Percentiles rank a stretch among this genome's conserved stretches.
These are phyloP conservation scores for Trichoderma endophyticum DNA, from an alignment of 2,329 filamentous ascomycete genomes.

Conservation along the genomic window DNA sequence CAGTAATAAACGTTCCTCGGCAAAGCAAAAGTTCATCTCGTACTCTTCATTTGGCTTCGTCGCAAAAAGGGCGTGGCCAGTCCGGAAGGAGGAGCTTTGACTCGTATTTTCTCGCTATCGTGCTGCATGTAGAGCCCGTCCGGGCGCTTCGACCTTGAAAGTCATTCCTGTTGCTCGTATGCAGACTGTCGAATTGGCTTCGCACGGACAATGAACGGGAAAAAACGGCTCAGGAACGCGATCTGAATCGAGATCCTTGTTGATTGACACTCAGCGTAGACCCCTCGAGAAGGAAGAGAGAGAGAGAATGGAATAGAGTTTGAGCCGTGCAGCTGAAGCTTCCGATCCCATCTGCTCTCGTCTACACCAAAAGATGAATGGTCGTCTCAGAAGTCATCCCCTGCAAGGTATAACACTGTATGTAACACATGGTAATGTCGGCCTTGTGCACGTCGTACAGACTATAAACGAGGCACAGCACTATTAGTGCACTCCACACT, in stretches of 20 bases:
- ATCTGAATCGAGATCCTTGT: background rate
- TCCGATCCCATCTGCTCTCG: background rate
- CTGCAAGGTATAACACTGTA: background rate
- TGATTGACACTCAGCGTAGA: background rate
- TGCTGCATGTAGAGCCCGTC: background rate
- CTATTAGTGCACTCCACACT: background rate
- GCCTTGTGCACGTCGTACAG: background rate
- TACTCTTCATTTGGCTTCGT: background rate
- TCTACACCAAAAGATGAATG: background rate
- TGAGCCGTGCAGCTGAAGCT: background rate
- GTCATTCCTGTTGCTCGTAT: background rate
- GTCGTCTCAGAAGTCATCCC: background rate
- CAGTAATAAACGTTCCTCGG: background rate
- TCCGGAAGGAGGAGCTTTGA: background rate
- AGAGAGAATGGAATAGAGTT: background rate
- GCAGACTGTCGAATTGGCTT: background rate
- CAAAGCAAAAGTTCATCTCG: background rate
- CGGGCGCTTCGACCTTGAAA: background rate
- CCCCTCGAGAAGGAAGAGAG: background rate
- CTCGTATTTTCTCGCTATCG: background rate
- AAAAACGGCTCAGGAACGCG: background rate
- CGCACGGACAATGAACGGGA: background rate
- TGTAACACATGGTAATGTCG: background rate
- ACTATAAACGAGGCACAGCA: constrained; percentile 3
- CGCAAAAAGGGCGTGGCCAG: background rate